phyloP scores from a whole-genome alignment of 495 filamentous ascomycete species.

The Trichocladium uniseriatum region DNA sequence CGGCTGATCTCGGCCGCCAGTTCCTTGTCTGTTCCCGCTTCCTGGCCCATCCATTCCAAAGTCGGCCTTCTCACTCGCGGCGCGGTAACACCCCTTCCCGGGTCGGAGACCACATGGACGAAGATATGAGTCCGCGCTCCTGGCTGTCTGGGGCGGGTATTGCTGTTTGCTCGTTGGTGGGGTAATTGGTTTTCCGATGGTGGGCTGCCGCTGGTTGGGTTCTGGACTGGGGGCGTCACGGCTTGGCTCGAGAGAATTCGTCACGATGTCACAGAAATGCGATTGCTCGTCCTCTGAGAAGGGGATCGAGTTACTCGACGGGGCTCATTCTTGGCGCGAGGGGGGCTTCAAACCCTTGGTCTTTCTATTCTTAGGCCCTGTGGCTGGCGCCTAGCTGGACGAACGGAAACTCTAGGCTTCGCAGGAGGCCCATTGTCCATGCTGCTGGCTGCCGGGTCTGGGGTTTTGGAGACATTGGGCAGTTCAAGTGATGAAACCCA shows the following conservation, averaged over 20 bases:
- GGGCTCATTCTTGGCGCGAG: conserved; percentile 99
- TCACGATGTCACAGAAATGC: conserved; percentile 95
- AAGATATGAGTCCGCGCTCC: conserved; percentile 79
- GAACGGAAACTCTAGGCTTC: conserved; percentile 39
- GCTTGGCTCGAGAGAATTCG: conserved; percentile 55
- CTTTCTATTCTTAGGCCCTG: conserved; percentile 18
- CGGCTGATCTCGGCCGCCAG: conserved; percentile 49
- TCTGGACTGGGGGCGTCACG: conserved; percentile 32
- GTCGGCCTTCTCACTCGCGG: conserved; percentile 14
- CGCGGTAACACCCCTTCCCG: conserved; percentile 7
- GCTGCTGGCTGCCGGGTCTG: conserved; percentile 26
- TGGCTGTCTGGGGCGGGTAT: no score
- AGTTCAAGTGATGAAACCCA: conserved; percentile 92
- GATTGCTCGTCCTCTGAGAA: conserved; percentile 61
- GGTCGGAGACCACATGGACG: conserved; percentile 51
- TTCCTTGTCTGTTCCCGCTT: conserved; percentile 46
- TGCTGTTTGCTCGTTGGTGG: no score
- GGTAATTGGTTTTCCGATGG: conserved; percentile 29
- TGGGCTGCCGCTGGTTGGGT: conserved; percentile 31
- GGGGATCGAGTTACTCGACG: conserved; percentile 91
- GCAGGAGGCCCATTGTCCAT: conserved; percentile 30
- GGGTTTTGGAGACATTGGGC: conserved; percentile 4
- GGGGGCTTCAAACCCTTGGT: conserved; percentile 41
- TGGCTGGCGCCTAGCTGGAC: conserved; percentile 21
- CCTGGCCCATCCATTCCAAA: conserved; percentile 34